Percentiles rank a stretch among this genome's conserved stretches.
These are phyloP conservation scores for Margaritispora aquatica DNA, from an alignment of 495 filamentous ascomycete genomes.

Conservation along the genomic window DNA sequence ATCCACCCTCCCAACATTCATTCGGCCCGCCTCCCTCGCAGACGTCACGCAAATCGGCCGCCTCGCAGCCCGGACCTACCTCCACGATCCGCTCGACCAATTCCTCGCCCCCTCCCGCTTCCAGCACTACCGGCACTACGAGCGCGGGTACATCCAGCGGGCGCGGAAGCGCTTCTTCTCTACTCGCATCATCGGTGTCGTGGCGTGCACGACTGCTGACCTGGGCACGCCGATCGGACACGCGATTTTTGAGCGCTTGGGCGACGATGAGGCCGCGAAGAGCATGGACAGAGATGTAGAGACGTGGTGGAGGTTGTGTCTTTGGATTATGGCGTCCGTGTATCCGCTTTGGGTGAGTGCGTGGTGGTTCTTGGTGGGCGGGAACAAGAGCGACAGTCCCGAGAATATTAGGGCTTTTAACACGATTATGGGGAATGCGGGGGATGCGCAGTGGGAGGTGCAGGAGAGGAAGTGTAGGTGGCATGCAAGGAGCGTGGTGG, in stretches of 20 bases:
- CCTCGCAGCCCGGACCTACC: constrained; percentile 14
- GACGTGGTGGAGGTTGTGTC: background rate
- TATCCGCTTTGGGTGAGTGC: background rate
- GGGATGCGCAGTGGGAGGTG: constrained; percentile 6
- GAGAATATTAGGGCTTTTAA: background rate
- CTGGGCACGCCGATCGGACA: constrained; percentile 6
- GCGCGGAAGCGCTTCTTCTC: background rate
- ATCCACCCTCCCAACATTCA: constrained; percentile 1
- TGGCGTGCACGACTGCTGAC: constrained; percentile 1
- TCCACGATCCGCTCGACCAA: background rate
- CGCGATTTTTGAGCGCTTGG: constrained; percentile 15
- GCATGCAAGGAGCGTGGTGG: constrained; percentile 16
- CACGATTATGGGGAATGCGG: background rate
- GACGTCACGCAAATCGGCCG: constrained; percentile 7
- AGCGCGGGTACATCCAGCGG: constrained; percentile 4
- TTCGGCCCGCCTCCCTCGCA: constrained; percentile 10
- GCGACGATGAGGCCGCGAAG: constrained; percentile 15
- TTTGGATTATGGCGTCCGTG: constrained; percentile 4
- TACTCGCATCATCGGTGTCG: constrained; percentile 4
- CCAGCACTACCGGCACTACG: constrained; percentile 4
- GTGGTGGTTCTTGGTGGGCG: background rate
- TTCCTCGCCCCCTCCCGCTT: constrained; percentile 12
- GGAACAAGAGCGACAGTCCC: constrained; percentile 2
- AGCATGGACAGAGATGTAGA: background rate
- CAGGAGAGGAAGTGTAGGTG: constrained; percentile 16